A percentile compares a stretch with the other conserved stretches of the same genome.
These are phyloP conservation scores for Adiantum capillusveneris DNA, from an alignment of 75 land plant species.

Conservation along the genomic window DNA sequence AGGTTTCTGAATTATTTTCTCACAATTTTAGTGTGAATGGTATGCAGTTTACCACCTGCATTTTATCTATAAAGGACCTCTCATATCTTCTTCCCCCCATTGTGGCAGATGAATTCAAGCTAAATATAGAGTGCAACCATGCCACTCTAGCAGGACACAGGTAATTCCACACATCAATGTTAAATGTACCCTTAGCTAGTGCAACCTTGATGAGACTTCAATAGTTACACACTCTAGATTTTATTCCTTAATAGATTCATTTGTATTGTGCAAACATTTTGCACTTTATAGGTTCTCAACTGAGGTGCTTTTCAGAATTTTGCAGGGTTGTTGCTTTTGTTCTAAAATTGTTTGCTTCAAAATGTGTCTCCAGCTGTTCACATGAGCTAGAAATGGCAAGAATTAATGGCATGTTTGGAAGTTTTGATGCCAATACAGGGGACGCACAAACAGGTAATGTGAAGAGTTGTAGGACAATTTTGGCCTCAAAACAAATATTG, in stretches of 20 bases:
- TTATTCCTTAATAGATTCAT: too few species aligned
- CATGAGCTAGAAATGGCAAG: slow-evolving; percentile 95
- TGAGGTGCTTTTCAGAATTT: too few species aligned
- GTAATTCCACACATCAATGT: slow-evolving; percentile 21
- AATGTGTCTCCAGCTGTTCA: slow-evolving; percentile 57
- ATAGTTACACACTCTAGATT: too few species aligned
- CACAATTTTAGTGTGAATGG: not conserved
- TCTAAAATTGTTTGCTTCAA: not conserved
- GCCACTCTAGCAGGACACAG: slow-evolving; percentile 97
- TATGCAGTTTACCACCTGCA: not conserved
- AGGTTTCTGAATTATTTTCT: slow-evolving; percentile 25
- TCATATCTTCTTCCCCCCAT: too few species aligned
- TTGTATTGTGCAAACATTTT: not conserved
- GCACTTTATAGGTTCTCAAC: too few species aligned
- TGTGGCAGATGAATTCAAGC: slow-evolving; percentile 75
- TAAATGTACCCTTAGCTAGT: too few species aligned
- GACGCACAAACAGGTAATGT: slow-evolving; percentile 79
- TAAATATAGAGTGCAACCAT: slow-evolving; percentile 96
- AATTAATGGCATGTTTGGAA: slow-evolving; percentile 85
- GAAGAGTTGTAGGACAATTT: too few species aligned
- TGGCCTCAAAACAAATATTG: too few species aligned
- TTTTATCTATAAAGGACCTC: not conserved
- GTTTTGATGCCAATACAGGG: slow-evolving; percentile 92
- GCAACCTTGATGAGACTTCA: too few species aligned
- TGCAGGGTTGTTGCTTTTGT: too few species aligned